These are phyloP conservation scores for Cercospora sesami DNA, from an alignment of 2,329 filamentous ascomycete genomes.

Conservation along the genomic window DNA sequence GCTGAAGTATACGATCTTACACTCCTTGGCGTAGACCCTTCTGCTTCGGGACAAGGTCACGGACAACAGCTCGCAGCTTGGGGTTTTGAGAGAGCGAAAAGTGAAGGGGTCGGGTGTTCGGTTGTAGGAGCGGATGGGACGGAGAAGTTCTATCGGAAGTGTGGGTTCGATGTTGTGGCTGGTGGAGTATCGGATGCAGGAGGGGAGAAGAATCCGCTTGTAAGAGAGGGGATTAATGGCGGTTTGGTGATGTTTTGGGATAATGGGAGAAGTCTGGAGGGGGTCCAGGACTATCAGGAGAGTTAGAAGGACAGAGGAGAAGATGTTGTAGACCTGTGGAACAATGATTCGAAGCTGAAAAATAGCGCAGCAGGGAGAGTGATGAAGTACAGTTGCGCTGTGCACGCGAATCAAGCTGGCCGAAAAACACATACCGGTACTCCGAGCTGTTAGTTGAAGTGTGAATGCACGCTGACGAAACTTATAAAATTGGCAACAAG, in stretches of 20 bases:
- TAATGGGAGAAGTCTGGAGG: conserved; percentile 25
- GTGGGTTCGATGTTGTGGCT: conserved; percentile 30
- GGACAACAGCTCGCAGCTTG: conserved; percentile 33
- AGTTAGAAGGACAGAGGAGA: not conserved
- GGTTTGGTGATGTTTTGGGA: conserved; percentile 33
- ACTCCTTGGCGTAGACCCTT: conserved; percentile 31
- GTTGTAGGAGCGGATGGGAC: conserved; percentile 30
- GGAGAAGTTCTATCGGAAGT: conserved; percentile 33
- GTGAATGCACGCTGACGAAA: no score
- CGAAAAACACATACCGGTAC: not conserved
- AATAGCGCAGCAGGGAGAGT: no score
- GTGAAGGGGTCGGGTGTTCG: conserved; percentile 55
- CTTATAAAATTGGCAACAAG: no score
- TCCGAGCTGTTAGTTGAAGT: not conserved
- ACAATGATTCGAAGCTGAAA: no score
- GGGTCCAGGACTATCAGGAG: conserved; percentile 27
- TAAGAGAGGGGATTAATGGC: conserved; percentile 20
- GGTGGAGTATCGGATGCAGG: conserved; percentile 30
- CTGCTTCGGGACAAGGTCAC: conserved; percentile 28
- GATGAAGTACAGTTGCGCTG: not conserved
- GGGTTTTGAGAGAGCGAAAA: conserved; percentile 34
- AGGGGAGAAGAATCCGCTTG: conserved; percentile 23
- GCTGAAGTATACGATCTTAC: conserved; percentile 34
- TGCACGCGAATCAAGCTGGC: not conserved
- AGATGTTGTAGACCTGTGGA: not conserved